Evolutionary conservation across 73 alveolate genomes (phyloP).

Genomic region (Durusdinium trenchii): DNA sequence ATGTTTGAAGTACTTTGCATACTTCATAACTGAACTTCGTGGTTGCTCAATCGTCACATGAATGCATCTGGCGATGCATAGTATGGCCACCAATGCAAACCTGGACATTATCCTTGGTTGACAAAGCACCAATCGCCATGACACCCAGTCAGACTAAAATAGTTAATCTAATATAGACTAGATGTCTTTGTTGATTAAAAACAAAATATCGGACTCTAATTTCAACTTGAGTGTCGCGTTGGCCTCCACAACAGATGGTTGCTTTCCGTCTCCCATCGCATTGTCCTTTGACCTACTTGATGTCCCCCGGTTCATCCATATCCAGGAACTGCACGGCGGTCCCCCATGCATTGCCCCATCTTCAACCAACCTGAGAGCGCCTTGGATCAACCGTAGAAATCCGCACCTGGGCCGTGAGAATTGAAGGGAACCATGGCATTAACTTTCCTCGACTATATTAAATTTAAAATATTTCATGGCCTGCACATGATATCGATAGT

Average conservation of each 20-base stretch:
- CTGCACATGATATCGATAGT: too few relatives aligned
- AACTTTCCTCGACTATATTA: too few relatives aligned
- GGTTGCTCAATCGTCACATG: constrained; percentile 17
- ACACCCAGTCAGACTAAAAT: too few relatives aligned
- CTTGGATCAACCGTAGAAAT: not conserved
- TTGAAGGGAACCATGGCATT: too few relatives aligned
- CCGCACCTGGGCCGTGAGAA: not conserved
- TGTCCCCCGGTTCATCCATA: not conserved
- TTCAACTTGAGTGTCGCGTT: not conserved
- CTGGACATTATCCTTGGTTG: not conserved
- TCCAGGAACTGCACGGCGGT: not conserved
- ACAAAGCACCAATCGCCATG: too few relatives aligned
- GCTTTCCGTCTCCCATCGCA: not conserved
- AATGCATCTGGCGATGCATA: not conserved
- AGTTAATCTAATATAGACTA: too few relatives aligned
- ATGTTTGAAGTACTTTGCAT: not conserved
- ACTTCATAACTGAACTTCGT: not conserved
- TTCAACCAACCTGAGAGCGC: not conserved
- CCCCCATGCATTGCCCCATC: not conserved
- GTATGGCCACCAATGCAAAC: not conserved
- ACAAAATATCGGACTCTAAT: too few relatives aligned
- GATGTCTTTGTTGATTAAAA: not conserved
- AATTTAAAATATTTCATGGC: too few relatives aligned
- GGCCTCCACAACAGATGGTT: not conserved
- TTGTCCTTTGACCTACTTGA: not conserved